Evolutionary conservation across 1,284 basidiomycete genomes (phyloP).

Genomic region (Anthracocystis walkeri): DNA sequence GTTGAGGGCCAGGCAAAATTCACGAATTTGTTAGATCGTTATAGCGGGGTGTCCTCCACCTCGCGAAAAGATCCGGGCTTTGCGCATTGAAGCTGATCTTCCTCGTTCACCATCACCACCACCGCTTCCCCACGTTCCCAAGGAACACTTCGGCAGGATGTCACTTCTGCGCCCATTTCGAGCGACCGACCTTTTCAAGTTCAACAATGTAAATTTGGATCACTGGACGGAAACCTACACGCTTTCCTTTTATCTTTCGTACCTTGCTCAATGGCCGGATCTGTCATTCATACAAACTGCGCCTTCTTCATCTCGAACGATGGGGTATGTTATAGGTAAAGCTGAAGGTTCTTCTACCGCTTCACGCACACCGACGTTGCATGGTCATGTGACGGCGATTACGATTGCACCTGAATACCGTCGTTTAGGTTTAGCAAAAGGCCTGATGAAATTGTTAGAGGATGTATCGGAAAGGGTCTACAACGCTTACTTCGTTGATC

Average conservation of each 20-base stretch:
- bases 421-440: slow-evolving; percentile 81
- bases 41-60: neutral
- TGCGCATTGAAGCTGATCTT: neutral
- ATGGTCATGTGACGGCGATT: slow-evolving; percentile 83
- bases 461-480: slow-evolving; percentile 76
- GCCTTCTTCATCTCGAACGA: slow-evolving; percentile 70
- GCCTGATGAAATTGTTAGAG: slow-evolving; percentile 85
- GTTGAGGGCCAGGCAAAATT: neutral
- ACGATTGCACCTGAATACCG: slow-evolving; percentile 92
- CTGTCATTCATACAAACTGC: slow-evolving; percentile 83
- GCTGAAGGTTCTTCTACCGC: slow-evolving; percentile 52
- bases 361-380: slow-evolving; percentile 40
- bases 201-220: slow-evolving; percentile 93
- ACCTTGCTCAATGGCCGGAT: slow-evolving; percentile 89
- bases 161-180: slow-evolving; percentile 83
- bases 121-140: neutral
- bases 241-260: slow-evolving; percentile 85
- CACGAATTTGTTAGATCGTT: neutral
- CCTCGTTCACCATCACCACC: neutral
- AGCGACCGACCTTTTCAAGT: slow-evolving; percentile 87
- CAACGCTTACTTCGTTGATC: slow-evolving; percentile 84
- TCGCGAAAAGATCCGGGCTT: neutral
- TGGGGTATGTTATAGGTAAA: slow-evolving; percentile 64
- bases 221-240: slow-evolving; percentile 94
- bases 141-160: slow-evolving; percentile 73